Evolutionary conservation across 2,329 filamentous ascomycete genomes (phyloP).

Genomic region (Cytospora piceae): DNA sequence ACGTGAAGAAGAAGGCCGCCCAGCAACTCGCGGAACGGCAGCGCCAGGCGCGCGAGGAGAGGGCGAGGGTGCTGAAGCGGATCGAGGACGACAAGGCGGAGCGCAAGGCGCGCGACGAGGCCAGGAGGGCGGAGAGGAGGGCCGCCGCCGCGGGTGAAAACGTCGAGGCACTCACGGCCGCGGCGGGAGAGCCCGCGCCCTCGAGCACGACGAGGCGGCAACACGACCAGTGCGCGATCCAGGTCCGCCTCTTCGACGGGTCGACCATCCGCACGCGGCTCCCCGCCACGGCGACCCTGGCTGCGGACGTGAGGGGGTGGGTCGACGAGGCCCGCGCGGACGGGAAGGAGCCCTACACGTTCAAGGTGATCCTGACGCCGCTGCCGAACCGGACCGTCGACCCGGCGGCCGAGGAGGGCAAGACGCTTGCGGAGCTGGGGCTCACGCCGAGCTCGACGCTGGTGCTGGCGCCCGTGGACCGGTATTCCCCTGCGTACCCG

Average conservation of each 20-base stretch:
- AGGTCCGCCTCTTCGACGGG: conserved; percentile 84
- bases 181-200: conserved; percentile 37
- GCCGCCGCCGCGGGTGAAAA: conserved; percentile 36
- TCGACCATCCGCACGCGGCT: conserved; percentile 77
- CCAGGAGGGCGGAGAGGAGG: conserved; percentile 49
- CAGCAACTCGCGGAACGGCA: conserved; percentile 65
- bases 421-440: conserved; percentile 69
- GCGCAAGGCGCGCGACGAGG: conserved; percentile 60
- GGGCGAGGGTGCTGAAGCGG: conserved; percentile 69
- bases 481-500: conserved; percentile 47
- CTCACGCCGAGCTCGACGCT: conserved; percentile 81
- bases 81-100: conserved; percentile 79
- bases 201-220: conserved; percentile 37
- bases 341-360: conserved; percentile 70
- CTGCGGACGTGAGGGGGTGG: conserved; percentile 73
- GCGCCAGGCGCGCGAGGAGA: conserved; percentile 68
- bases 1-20: conserved; percentile 53
- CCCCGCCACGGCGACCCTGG: conserved; percentile 63
- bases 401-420: conserved; percentile 69
- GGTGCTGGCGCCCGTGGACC: conserved; percentile 73
- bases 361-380: conserved; percentile 83
- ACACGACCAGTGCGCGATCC: conserved; percentile 61
- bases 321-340: conserved; percentile 67
- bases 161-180: conserved; percentile 38
- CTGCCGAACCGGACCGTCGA: conserved; percentile 75